Percentiles rank a stretch among this genome's conserved stretches.
phyloP scores from a whole-genome alignment of 2,329 filamentous ascomycete genomes.

The Fusarium nanum region DNA sequence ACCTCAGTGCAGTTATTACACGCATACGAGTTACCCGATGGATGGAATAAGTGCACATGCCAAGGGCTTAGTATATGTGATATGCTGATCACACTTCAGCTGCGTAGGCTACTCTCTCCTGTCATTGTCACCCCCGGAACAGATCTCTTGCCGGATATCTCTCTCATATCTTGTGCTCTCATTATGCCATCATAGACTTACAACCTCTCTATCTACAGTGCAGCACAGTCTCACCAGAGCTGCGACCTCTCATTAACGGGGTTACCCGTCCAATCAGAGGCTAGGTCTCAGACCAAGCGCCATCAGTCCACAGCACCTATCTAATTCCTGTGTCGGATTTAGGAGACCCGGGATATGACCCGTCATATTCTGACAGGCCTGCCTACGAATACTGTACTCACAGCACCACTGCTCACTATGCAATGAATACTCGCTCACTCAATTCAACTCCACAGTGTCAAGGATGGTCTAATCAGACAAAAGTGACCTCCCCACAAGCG shows the following conservation, averaged over 20 bases:
- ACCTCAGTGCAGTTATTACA: background rate
- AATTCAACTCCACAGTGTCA: background rate
- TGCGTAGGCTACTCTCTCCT: background rate
- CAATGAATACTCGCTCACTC: background rate
- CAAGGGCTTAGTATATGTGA: slow-evolving; percentile 12
- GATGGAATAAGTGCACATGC: background rate
- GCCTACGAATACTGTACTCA: background rate
- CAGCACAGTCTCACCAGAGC: slow-evolving; percentile 28
- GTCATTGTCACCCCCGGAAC: background rate
- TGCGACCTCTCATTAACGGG: slow-evolving; percentile 6
- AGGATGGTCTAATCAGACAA: slow-evolving; percentile 44
- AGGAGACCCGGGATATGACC: slow-evolving; percentile 32
- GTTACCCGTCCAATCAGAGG: slow-evolving; percentile 10
- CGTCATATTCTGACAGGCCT: slow-evolving; percentile 27
- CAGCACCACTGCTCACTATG: slow-evolving; percentile 12
- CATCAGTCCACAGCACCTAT: slow-evolving; percentile 21
- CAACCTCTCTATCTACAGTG: slow-evolving; percentile 3
- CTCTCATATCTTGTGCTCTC: slow-evolving; percentile 5
- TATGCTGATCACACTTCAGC: background rate
- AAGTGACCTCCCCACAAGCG: slow-evolving; percentile 17
- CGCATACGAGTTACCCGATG: slow-evolving; percentile 1
- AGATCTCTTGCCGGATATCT: slow-evolving; percentile 17
- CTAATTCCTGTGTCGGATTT: slow-evolving; percentile 8
- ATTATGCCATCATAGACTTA: slow-evolving; percentile 38
- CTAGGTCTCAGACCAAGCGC: slow-evolving; percentile 32